Conservation (phyloP, 2,329 filamentous ascomycete species). For the Pyrenochaeta sp. region DNA sequence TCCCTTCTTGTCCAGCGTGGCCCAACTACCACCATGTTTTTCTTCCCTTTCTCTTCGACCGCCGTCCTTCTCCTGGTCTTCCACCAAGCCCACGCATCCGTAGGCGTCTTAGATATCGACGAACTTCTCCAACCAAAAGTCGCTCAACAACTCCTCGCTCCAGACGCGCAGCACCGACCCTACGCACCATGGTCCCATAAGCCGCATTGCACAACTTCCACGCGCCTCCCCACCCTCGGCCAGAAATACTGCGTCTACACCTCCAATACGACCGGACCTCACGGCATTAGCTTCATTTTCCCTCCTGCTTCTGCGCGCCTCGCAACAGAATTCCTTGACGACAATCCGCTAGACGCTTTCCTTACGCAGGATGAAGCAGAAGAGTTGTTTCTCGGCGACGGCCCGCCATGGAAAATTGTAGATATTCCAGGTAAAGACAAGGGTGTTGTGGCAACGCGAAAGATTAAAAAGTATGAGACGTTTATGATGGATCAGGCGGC, state of each 20-base stretch:
- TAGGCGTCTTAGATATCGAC: conserved; percentile 24
- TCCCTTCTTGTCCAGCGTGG: neutral
- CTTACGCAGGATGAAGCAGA: conserved; percentile 13
- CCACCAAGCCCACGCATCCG: conserved; percentile 6
- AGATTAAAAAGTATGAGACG: conserved; percentile 29
- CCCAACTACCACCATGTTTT: neutral
- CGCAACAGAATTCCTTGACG: conserved; percentile 13
- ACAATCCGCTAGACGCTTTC: conserved; percentile 26
- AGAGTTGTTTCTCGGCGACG: conserved; percentile 1
- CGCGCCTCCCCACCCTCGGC: conserved; percentile 8
- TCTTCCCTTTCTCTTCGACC: neutral
- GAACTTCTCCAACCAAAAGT: conserved; percentile 18
- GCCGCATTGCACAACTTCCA: conserved; percentile 21
- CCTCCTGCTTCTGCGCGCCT: conserved; percentile 13
- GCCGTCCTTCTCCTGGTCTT: neutral
- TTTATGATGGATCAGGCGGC: conserved; percentile 37
- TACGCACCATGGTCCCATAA: conserved; percentile 27
- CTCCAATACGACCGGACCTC: conserved; percentile 19
- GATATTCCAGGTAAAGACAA: conserved; percentile 28
- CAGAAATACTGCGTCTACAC: conserved; percentile 35
- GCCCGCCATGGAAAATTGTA: conserved; percentile 22
- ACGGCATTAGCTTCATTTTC: conserved; percentile 25
- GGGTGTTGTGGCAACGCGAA: conserved; percentile 29
- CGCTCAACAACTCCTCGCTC: neutral
- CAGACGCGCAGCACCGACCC: neutral